A percentile compares a stretch with the other conserved stretches of the same genome.
Evolutionary conservation across 495 filamentous ascomycete genomes (phyloP).

Genomic region (Penicillium tannophilum): DNA sequence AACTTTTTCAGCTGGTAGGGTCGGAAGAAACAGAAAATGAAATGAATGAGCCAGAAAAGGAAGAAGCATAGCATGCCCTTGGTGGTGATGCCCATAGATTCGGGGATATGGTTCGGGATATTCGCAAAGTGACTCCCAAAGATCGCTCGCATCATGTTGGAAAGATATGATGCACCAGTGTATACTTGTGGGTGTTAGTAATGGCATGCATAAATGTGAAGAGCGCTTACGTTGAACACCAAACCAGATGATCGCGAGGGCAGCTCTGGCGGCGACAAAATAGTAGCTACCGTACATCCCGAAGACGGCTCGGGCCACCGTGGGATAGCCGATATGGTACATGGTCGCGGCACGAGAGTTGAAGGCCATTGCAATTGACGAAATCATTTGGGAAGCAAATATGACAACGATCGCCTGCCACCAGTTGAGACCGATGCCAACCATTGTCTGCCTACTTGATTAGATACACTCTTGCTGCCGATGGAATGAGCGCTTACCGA

Average conservation of each 20-base stretch:
- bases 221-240: not conserved
- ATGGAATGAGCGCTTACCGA: not conserved
- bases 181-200: not conserved
- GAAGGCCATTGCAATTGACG: conserved; percentile 6
- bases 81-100: not conserved
- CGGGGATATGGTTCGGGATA: conserved; percentile 1
- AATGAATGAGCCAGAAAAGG: conserved; percentile 6
- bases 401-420: conserved; percentile 6
- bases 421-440: conserved; percentile 8
- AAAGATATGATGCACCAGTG: not conserved
- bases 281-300: conserved; percentile 5
- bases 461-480: not conserved
- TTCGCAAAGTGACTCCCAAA: not conserved
- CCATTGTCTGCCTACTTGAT: not conserved
- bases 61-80: conserved; percentile 2
- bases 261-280: conserved; percentile 1
- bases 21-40: conserved; percentile 2
- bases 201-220: not conserved
- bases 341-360: not conserved
- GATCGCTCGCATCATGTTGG: conserved; percentile 3
- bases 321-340: conserved; percentile 6
- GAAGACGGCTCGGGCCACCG: not conserved
- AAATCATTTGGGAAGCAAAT: conserved; percentile 2
- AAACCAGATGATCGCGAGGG: conserved; percentile 5
- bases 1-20: conserved; percentile 3